Evolutionary conservation across 1,284 basidiomycete genomes (phyloP), one percentile per base, ranked within the genome.

Genomic region (Cutaneotrichosporon cavernicola): DNA sequence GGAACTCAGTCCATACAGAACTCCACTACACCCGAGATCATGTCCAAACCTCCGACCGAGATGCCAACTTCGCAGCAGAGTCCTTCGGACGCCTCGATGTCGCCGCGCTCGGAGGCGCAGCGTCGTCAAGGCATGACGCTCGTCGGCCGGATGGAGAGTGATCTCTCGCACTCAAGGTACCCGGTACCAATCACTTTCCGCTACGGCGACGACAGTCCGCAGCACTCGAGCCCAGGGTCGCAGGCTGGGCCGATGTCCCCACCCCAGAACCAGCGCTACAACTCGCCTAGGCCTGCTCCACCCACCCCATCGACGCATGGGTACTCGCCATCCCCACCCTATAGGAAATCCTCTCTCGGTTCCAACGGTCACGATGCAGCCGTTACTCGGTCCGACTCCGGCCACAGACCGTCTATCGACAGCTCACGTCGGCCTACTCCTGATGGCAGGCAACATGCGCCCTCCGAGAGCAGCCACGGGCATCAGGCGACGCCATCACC

Each of bases 121-220:
- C 55, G 55, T 13, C 36, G 36, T 21, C 55, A 56, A 40, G 55
- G 55, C 13, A n/a, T 56, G 22, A 38, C 30, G 3, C 62, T 77
- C 4, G 74, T 77, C 1, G 76, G 76, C 2, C 64, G 72, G 43
- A 73, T 75, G 68, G 74, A 77, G 9, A 69, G 67, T 14, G 72
- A 76, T 52, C 59, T 77, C 34, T 55, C 66, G 1, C 67, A 66
- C 2, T 56, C 76, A 1, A 70, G 71, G 46, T 74, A 74, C 14
- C 77, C 77, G 0, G 72, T 79, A 4, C 77, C 77, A 3, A 78
- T 79, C 56, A 73, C 75, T 1, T 79, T 79, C 65, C 52, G 74
- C 10, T 56, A 56, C 22, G 55, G 21, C 22, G 55, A 56, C 34
- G 36, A 43, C 8, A 38, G 30, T 31, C 31, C 51, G 5, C 51